phyloP scores from a whole-genome alignment of 192 early-diverging fungal genomes.

The Linnemannia hyalina region DNA sequence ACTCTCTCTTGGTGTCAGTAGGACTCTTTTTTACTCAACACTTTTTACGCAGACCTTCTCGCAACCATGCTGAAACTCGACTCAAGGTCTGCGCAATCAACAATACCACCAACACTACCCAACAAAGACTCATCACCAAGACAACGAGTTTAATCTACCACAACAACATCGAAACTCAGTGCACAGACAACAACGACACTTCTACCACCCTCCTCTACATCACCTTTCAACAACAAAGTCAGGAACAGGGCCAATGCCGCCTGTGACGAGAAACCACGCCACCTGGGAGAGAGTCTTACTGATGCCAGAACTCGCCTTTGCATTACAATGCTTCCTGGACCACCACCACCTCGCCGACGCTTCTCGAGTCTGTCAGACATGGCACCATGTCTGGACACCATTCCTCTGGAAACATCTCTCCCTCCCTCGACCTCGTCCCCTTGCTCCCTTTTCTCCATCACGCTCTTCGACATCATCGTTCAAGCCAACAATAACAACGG shows the following conservation, averaged over 20 bases:
- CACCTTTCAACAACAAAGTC: background rate
- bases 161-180: background rate
- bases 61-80: background rate
- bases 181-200: background rate
- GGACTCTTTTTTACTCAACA: background rate
- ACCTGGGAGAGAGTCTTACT: background rate
- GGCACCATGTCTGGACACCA: slow-evolving; percentile 19
- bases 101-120: background rate
- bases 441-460: background rate
- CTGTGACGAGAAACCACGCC: background rate
- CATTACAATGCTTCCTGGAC: slow-evolving; percentile 5
- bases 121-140: background rate
- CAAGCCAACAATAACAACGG: background rate
- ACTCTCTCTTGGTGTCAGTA: no score
- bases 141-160: no score
- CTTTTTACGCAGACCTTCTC: background rate
- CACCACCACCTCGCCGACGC: slow-evolving; percentile 3
- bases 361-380: slow-evolving; percentile 9
- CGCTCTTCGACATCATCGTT: background rate
- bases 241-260: background rate
- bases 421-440: slow-evolving; percentile 1
- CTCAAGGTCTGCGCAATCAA: background rate
- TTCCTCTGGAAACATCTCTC: slow-evolving; percentile 25
- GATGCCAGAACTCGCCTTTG: slow-evolving; percentile 25
- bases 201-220: background rate